Evolutionary conservation across 2,329 filamentous ascomycete genomes (phyloP).

Genomic region (Pseudocercospora macadamiae): DNA sequence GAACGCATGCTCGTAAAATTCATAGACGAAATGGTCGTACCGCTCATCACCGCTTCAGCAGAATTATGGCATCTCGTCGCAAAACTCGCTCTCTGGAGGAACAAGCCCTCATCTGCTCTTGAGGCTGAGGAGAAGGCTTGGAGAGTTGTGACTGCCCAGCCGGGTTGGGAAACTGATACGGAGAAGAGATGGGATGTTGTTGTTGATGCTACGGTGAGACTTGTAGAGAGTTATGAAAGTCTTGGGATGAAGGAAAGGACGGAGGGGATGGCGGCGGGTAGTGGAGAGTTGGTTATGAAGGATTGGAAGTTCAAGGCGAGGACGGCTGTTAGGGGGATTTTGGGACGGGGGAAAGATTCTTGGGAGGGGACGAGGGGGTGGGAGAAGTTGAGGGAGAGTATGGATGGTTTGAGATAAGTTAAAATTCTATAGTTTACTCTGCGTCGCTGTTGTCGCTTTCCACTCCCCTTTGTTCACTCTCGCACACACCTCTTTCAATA

Average conservation of each 20-base stretch:
- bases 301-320: conserved; percentile 89
- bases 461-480: conserved; percentile 53
- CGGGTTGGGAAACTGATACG: conserved; percentile 60
- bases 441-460: conserved; percentile 29
- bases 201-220: conserved; percentile 75
- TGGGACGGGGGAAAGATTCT: conserved; percentile 76
- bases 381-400: conserved; percentile 58
- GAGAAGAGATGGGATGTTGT: conserved; percentile 70
- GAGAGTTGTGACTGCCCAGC: conserved; percentile 67
- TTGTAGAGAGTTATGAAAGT: conserved; percentile 83
- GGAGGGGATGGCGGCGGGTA: conserved; percentile 52
- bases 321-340: conserved; percentile 79
- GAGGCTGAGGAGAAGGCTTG: conserved; percentile 89
- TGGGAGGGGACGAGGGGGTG: conserved; percentile 80
- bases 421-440: too few species aligned
- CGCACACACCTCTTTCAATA: conserved; percentile 61
- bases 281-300: conserved; percentile 66
- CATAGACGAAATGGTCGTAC: conserved; percentile 73
- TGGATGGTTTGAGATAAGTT: conserved; percentile 51
- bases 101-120: conserved; percentile 71
- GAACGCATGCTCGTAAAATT: conserved; percentile 69
- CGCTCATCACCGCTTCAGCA: conserved; percentile 79
- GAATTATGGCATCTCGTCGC: conserved; percentile 77
- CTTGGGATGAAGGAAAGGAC: conserved; percentile 57
- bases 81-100: conserved; percentile 72